Percentiles rank a stretch among this genome's conserved stretches.
phyloP scores from a whole-genome alignment of 169 alveolate genomes.

The Eimeria acervulina region DNA sequence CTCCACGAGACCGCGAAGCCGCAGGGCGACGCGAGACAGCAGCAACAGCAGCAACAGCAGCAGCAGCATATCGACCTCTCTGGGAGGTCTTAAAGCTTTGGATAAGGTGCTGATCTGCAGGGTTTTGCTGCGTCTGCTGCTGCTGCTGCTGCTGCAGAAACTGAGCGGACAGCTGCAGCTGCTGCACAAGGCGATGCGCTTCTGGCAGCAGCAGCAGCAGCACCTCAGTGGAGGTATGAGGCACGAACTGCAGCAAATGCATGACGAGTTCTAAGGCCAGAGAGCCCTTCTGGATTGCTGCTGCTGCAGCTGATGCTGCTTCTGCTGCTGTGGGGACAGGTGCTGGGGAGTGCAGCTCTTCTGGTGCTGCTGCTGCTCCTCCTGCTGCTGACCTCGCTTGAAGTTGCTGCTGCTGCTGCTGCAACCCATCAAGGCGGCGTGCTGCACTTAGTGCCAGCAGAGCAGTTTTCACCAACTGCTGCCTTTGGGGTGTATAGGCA shows the following conservation, averaged over 20 bases:
- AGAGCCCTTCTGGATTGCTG: neutral
- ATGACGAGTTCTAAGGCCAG: neutral
- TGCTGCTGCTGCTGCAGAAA: conserved; percentile 55
- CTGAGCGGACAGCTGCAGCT: conserved; percentile 7
- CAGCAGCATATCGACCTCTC: conserved; percentile 1
- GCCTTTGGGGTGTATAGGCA: conserved; percentile 36
- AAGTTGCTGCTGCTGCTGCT: neutral
- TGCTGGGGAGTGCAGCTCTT: neutral
- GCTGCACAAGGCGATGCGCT: conserved; percentile 34
- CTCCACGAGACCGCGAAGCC: neutral
- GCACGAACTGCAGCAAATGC: conserved; percentile 64
- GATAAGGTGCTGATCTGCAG: neutral
- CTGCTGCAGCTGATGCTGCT: conserved; percentile 31
- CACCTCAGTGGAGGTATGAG: neutral
- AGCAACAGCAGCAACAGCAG: conserved; percentile 20
- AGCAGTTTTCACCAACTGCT: conserved; percentile 40
- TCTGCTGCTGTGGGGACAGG: neutral
- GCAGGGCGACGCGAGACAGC: neutral
- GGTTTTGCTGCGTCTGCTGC: conserved; percentile 16
- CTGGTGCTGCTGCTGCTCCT: neutral
- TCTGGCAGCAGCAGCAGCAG: conserved; percentile 41
- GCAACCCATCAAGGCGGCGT: conserved; percentile 53
- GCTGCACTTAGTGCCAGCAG: conserved; percentile 41
- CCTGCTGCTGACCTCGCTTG: conserved; percentile 14
- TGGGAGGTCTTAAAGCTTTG: neutral